Base-by-base conservation (phyloP, 441 rosid species). In the Gossypium davidsonii region DNA sequence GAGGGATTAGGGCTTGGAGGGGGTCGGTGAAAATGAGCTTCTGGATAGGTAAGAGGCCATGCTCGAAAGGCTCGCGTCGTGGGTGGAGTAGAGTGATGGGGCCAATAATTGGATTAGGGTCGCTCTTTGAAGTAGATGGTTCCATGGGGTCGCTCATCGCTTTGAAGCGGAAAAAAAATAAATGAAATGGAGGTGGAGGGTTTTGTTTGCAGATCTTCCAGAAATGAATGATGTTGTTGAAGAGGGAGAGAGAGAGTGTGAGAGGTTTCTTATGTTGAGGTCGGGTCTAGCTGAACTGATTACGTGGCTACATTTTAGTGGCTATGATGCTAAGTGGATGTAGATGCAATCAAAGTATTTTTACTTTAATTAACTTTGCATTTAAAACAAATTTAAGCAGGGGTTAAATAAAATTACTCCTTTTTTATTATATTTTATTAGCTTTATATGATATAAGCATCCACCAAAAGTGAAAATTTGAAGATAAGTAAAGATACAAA, bases 11-110 rank as follows among this genome's bases (percentile, higher is more conserved):
- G 79, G 90, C 81, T 80, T 87, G 94, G 67, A 84, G 88, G 65
- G 93, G 97, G 88, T 96, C 99, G 37, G 92, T 73, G 74, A 91
- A 91, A 67, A 90, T 85, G 71, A 96, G 94, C 82, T 93, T 96
- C 73, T 90, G 93, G 81, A 96, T 90, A 62, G 97, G 98, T 61
- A 96, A 88, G 74, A 93, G 93, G 0, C 97, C 98, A 76, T 93
- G 89, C 86, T 91, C 99, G 79, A 93, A 96, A 10, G 96, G 89
- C 76, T 88, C 99, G 12, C 97, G 90, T 11, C 97, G 84, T 0
- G 94, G 97, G 70, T 86, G 95, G 85, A 96, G 82, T 39, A 83
- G 73, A 48, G 86, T 84, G 81, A 67, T 83, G 20, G 70, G 70
- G 56, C 55, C 25, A 26, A 82, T 81, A 78, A 72, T 82, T 37